Conservation (phyloP, 2,329 filamentous ascomycete species). For the Tolypocladium album region DNA sequence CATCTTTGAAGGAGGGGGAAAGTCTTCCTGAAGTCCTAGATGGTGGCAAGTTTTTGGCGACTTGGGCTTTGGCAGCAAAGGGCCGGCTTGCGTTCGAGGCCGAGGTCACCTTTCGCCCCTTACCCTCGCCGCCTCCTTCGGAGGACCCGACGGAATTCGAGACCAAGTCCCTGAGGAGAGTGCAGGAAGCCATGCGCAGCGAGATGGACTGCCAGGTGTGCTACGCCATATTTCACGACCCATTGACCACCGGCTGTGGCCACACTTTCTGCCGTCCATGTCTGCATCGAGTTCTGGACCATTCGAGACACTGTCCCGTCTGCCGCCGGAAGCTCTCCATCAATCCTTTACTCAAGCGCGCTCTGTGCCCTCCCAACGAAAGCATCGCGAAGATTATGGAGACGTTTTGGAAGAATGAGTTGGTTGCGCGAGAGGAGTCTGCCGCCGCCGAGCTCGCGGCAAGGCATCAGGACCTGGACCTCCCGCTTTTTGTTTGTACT, state of each 20-base stretch:
- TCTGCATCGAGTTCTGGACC: constrained; percentile 64
- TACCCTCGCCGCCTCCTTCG: constrained; percentile 11
- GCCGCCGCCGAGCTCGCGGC: constrained; percentile 46
- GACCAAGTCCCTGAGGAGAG: constrained; percentile 29
- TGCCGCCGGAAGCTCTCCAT: constrained; percentile 58
- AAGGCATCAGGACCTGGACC: constrained; percentile 44
- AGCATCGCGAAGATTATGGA: constrained; percentile 53
- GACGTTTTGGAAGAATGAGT: constrained; percentile 57
- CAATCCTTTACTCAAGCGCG: constrained; percentile 29
- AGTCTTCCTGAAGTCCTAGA: constrained; percentile 25
- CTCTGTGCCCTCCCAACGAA: constrained; percentile 45
- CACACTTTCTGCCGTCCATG: constrained; percentile 84
- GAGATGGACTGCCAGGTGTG: constrained; percentile 87
- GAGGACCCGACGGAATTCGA: constrained; percentile 15
- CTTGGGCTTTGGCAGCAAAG: constrained; percentile 53
- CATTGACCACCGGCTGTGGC: constrained; percentile 74
- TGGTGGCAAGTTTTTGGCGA: constrained; percentile 52
- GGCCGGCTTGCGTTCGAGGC: constrained; percentile 47
- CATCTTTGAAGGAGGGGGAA: constrained; percentile 25
- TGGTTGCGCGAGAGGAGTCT: constrained; percentile 45
- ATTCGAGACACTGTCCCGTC: constrained; percentile 68
- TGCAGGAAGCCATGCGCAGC: constrained; percentile 51
- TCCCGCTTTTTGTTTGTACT: constrained; percentile 73
- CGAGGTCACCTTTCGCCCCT: constrained; percentile 39
- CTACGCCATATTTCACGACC: constrained; percentile 70